Percentiles rank a stretch among this genome's conserved stretches.
Evolutionary conservation across 768 basidiomycete species (phyloP).

Genomic region (Omphalotus guepiniiformis): DNA sequence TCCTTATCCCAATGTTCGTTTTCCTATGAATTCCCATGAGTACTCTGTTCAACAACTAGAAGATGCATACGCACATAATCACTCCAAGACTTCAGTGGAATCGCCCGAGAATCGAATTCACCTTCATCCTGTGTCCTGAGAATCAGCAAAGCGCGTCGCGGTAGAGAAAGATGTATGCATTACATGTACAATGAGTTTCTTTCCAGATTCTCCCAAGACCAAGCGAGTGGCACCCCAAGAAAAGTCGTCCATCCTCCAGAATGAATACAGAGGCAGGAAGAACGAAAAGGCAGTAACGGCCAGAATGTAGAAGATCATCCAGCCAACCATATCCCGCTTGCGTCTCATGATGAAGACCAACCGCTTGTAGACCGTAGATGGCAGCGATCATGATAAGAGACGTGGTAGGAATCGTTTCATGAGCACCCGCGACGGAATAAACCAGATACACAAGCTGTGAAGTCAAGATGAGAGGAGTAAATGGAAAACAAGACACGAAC

Average conservation of each 20-base stretch:
- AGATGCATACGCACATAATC: constrained; percentile 76
- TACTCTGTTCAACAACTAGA: not conserved
- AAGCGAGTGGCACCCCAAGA: constrained; percentile 92
- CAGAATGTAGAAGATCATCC: constrained; percentile 95
- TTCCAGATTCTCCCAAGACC: constrained; percentile 91
- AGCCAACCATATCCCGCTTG: constrained; percentile 98
- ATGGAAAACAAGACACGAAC: constrained; percentile 27
- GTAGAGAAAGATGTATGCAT: constrained; percentile 1
- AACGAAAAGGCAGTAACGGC: constrained; percentile 94
- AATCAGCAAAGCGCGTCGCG: constrained; percentile 11
- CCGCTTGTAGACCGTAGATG: constrained; percentile 90
- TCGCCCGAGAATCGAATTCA: constrained; percentile 89
- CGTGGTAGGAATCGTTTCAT: constrained; percentile 67
- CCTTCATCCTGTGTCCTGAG: constrained; percentile 85
- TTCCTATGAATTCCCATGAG: constrained; percentile 62
- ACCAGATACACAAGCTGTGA: constrained; percentile 82
- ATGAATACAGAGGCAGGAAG: constrained; percentile 89
- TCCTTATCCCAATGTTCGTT: constrained; percentile 98
- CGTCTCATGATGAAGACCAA: constrained; percentile 89
- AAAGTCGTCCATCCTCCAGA: constrained; percentile 99
- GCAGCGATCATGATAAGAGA: constrained; percentile 92
- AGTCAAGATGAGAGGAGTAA: constrained; percentile 16
- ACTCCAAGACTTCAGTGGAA: constrained; percentile 95
- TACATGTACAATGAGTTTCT: constrained; percentile 94
- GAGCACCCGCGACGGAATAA: constrained; percentile 66